Evolutionary conservation across 495 filamentous ascomycete species (phyloP), one percentile per base, ranked within the genome.

Genomic region (Aspergillus haitiensis): DNA sequence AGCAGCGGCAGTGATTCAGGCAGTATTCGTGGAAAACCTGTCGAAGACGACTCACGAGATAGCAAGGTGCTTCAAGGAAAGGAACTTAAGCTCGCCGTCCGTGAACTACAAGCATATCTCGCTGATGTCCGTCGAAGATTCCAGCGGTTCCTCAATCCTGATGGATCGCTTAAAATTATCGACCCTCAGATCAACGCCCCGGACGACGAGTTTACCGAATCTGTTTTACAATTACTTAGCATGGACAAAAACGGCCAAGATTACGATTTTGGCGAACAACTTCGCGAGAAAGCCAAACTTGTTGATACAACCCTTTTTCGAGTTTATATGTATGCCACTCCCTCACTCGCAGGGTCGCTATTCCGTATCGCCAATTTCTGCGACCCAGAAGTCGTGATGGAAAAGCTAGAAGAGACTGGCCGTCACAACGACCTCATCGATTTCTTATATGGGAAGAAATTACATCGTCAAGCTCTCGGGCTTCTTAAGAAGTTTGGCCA

Each of bases 291-390:
- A 2, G 96, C 92, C 27, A 86, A 80, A 42, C 72, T 96, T 2
- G 88, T 99, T 16, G 94, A 99, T 67, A 98, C 94, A 1, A 92
- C 92, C 3, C 81, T 98, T 1, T 99, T 99, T 76, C 84, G 93
- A 27, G 87, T 90, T 2, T 92, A 94, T 67, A 97, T 98, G 90
- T 91, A 90, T 61, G 89, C 87, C 6, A 87, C 85, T 10, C 94
- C 94, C 6, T 84, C 88, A 2, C 79, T 98, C 1, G 92, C 91
- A 33, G 91, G 89, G 1, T 89, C 92, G 3, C 84, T 99, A 1
- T 97, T 99, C 74, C 91, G 95, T 12, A 91, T 98, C 51, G 87
- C 91, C 69, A 99, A 99, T 70, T 97, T 96, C 72, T 97, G 94
- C 65, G 93, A 98, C 63, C 93, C 94, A 0, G 88, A 90, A 32